Evolutionary conservation across 441 rosid species (phyloP), one percentile per base, ranked within the genome.

Genomic region (Aleurites moluccanus): DNA sequence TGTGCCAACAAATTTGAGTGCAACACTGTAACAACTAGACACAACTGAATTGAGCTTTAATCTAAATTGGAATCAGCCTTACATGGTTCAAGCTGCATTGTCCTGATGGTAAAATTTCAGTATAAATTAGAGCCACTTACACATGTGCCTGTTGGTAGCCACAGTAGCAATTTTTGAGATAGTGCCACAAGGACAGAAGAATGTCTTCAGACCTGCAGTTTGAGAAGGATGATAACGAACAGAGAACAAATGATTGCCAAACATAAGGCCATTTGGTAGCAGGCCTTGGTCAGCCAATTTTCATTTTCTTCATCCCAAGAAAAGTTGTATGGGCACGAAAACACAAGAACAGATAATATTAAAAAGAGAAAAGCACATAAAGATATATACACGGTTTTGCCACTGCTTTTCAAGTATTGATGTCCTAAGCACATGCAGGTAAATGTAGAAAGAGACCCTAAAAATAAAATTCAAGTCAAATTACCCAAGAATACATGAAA

Each of bases 121-220:
- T 40, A 64, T 49, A 44, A 15, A 44, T 56, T 69, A 75, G 56
- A 74, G 69, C 63, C 69, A 74, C 97, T 88, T 84, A 94, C 99
- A 89, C 80, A 88, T 89, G 67, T 86, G 86, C 73, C 85, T 86
- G 74, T 83, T 80, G 64, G 75, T 86, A 38, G 97, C 97, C 27
- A 87, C 94, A 23, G 91, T 68, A 14, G 92, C 90, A 77, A 94
- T 86, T 84, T 82, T 92, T 20, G 99, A 83, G 79, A 94, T 79
- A 60, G 96, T 88, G 75, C 91, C 90, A 73, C 99, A 94, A 1
- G 99, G 98, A 83, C 70, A 91, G 81, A 90, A 87, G 67, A 89
- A 78, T 73, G 98, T 90, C 86, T 81, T 92, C 61, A 91, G 28
- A 73, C 97, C 99, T 94, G 89, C 78, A 81, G 70, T 60, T 49